Evolutionary conservation across 2,329 filamentous ascomycete genomes (phyloP).

Genomic region (Penicillium oxalicum): DNA sequence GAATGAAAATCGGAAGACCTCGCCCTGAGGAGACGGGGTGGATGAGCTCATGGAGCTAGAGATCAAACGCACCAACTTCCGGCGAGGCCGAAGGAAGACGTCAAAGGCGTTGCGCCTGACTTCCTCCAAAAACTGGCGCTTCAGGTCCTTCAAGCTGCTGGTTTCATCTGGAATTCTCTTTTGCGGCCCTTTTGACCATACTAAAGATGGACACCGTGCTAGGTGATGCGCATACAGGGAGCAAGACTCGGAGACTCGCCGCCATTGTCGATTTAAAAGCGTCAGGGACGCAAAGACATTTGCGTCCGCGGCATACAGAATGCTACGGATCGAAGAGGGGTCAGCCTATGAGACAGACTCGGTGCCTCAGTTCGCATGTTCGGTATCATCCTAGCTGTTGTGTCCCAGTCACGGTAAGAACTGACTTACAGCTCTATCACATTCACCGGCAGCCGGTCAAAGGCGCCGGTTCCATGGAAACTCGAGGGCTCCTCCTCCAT

Average conservation of each 20-base stretch:
- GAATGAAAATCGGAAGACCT: conserved; percentile 77
- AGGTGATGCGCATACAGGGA: conserved; percentile 44
- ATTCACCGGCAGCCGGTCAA: conserved; percentile 19
- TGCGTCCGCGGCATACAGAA: conserved; percentile 43
- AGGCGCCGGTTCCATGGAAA: conserved; percentile 8
- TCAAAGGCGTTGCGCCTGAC: conserved; percentile 73
- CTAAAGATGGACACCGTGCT: conserved; percentile 39
- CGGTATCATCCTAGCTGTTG: background rate
- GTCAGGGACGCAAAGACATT: conserved; percentile 44
- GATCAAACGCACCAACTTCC: conserved; percentile 70
- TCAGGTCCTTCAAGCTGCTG: conserved; percentile 53
- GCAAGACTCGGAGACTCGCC: conserved; percentile 37
- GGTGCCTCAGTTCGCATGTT: background rate
- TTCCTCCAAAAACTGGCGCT: conserved; percentile 61
- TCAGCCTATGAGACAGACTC: conserved; percentile 14
- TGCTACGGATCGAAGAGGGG: conserved; percentile 28
- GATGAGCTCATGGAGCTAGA: conserved; percentile 80
- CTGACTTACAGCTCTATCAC: conserved; percentile 19
- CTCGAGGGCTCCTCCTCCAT: conserved; percentile 20
- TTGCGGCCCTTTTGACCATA: conserved; percentile 30
- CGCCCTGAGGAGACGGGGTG: conserved; percentile 70
- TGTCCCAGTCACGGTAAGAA: background rate
- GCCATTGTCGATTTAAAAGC: conserved; percentile 43
- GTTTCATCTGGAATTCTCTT: conserved; percentile 34
- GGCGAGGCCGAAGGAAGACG: conserved; percentile 63